Evolutionary conservation across 2,329 filamentous ascomycete species (phyloP), one percentile per base, ranked within the genome.

Genomic region (Ascochyta pisi): DNA sequence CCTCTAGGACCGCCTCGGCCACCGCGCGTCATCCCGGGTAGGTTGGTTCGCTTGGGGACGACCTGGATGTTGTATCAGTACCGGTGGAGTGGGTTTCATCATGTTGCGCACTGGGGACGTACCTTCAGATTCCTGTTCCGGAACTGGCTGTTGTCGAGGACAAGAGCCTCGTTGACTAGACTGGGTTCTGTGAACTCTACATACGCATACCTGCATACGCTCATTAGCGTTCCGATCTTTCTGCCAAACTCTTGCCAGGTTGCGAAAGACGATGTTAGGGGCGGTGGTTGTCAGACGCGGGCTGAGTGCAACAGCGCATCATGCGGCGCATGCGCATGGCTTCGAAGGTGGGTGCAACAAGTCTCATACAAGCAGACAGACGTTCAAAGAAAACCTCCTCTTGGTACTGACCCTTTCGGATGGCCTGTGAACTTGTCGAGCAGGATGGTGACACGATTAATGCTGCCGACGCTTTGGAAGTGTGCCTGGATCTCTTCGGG

Each of bases 401-500:
- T 75, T 76, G 54, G 71, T 68, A 85, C 89, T 78, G 82, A 96
- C 93, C 95, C 95, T 83, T 99, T 99, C n/a, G 95, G 95, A 82
- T 98, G 93, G 62, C 95, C 95, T 10, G 93, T 96, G 74, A 97
- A 98, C 82, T 99, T 99, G 81, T 99, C 95, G 67, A 99, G 81
- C 66, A 99, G 82, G 65, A 99, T 99, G 1, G 95, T 99, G 57
- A 99, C 95, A 58, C 95, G 89, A 78, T 99, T 99, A 82, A 99
- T 99, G 65, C 90, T 92, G 58, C 95, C 95, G 70, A 92, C 96
- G 82, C 89, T 96, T 82, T 96, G 92, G 81, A 99, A 99, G 74
- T 99, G 95, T 57, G 92, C 91, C 81, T 99, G 95, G 57, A 99
- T 95, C 81, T 99, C 95, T 79, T 99, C 95, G 2, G 95, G 95